Base-by-base conservation (phyloP, 371 early-diverging fungal species). In the Vairimorpha necatrix region DNA sequence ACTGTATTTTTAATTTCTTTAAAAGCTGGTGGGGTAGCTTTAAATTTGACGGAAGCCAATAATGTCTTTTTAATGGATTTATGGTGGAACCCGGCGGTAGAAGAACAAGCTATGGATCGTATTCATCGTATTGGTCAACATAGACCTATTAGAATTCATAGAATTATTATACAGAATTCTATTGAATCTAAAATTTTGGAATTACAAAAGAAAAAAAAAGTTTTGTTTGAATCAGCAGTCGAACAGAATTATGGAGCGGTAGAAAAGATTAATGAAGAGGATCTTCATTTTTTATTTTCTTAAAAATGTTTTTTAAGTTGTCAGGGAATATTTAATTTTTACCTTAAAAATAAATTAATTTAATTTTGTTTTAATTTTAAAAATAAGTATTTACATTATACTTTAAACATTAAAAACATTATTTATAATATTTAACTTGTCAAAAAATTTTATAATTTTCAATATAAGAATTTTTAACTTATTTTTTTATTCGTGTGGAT, bases 41-140 rank as follows among this genome's bases (percentile, higher is more conserved):
- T 95, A 47, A 95, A 95, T 80, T 84, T 95, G 58, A 93, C 93
- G 0, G 93, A 93, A 75, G 96, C 96, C 0, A 90, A 90, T 76
- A 87, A 89, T 22, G 94, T 94, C 2, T 93, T 93, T 80, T 86
- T 92, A 50, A 81, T 89, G 75, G 89, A 92, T 83, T 89, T 90
- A 28, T 92, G 94, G 94, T 95, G 94, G 94, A 94, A 95, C 80
- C 93, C 93, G 2, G 88, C 89, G 0, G 88, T 91, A 24, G 91
- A 92, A 76, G 83, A 88, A 11, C 91, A 91, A 82, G 92, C 92
- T 18, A 90, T 92, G 74, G 93, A 93, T 79, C 88, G 93, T 71
- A 89, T 91, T 2, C 90, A 92, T 79, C 87, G 93, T 13, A 78
- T 93, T 7, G 92, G 92, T 24, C 90, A 92, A 84, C 90, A 90